Percentiles rank a stretch among this genome's conserved stretches.
These are phyloP conservation scores for Pelargonium nanum DNA, from an alignment of 345 rosid species.

Conservation along the genomic window DNA sequence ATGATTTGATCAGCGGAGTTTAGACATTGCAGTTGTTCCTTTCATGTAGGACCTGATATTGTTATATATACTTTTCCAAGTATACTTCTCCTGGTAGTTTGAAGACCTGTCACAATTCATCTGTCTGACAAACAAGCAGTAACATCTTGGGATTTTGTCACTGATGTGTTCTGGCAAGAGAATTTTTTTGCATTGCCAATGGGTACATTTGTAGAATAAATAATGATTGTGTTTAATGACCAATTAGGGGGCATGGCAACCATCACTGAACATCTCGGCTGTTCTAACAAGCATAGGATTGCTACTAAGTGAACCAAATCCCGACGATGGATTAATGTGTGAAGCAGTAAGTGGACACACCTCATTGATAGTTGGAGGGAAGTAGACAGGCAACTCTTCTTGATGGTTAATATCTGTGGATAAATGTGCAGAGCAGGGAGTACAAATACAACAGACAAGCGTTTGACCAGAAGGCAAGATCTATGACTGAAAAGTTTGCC, in stretches of 20 bases:
- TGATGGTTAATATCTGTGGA: slow-evolving; percentile 9
- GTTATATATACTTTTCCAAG: too few species aligned
- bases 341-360: slow-evolving; percentile 48
- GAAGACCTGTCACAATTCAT: too few species aligned
- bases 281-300: slow-evolving; percentile 60
- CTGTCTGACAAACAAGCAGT: neutral
- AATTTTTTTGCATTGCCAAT: too few species aligned
- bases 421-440: slow-evolving; percentile 58
- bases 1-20: too few species aligned
- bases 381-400: neutral
- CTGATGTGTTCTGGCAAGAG: neutral
- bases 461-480: slow-evolving; percentile 59
- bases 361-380: neutral
- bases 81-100: too few species aligned
- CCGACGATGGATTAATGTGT: slow-evolving; percentile 78
- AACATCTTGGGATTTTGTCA: neutral
- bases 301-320: slow-evolving; percentile 68
- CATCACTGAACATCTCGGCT: slow-evolving; percentile 74
- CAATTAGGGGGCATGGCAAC: slow-evolving; percentile 83
- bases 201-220: too few species aligned
- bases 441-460: slow-evolving; percentile 66
- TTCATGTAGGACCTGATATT: too few species aligned
- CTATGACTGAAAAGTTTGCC: slow-evolving; percentile 63
- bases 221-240: slow-evolving; percentile 1
- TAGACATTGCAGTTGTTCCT: too few species aligned